These are phyloP conservation scores for Colletotrichum cereale DNA, from an alignment of 2,329 filamentous ascomycete genomes.

Conservation along the genomic window DNA sequence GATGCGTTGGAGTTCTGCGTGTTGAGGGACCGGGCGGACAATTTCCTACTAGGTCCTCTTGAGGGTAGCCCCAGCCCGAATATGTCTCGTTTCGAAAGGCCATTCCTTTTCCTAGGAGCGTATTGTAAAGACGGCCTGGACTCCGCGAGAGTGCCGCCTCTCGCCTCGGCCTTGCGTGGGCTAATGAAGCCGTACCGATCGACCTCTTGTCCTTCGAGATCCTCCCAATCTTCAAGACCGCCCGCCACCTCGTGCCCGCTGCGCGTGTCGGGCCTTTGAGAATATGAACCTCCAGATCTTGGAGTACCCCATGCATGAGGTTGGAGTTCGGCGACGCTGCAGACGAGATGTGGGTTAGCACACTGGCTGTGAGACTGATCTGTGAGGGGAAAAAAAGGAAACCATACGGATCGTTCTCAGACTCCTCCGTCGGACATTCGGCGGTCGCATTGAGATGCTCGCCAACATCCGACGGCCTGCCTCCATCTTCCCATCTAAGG, in stretches of 20 bases:
- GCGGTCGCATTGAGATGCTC: slow-evolving; percentile 63
- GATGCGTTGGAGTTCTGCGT: slow-evolving; percentile 68
- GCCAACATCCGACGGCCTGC: slow-evolving; percentile 58
- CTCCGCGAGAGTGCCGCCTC: slow-evolving; percentile 56
- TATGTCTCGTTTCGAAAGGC: slow-evolving; percentile 57
- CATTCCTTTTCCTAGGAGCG: slow-evolving; percentile 61
- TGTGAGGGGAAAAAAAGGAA: slow-evolving; percentile 57
- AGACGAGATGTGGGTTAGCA: slow-evolving; percentile 46
- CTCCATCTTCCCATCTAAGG: slow-evolving; percentile 66
- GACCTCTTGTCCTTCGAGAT: slow-evolving; percentile 70
- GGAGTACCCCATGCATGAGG: slow-evolving; percentile 52
- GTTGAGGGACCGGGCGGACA: slow-evolving; percentile 70
- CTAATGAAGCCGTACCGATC: slow-evolving; percentile 78
- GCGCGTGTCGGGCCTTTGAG: slow-evolving; percentile 58
- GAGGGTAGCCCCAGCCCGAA: slow-evolving; percentile 51
- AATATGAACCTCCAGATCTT: slow-evolving; percentile 59
- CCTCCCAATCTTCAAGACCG: slow-evolving; percentile 76
- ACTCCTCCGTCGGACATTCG: slow-evolving; percentile 65
- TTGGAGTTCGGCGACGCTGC: slow-evolving; percentile 48
- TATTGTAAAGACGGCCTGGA: slow-evolving; percentile 57
- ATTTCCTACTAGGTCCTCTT: slow-evolving; percentile 63
- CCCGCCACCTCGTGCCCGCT: slow-evolving; percentile 65
- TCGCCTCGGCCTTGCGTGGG: slow-evolving; percentile 55
- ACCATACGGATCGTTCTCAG: slow-evolving; percentile 69
- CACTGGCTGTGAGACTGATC: slow-evolving; percentile 39